Base-by-base conservation (phyloP, 2,329 filamentous ascomycete species). In the Magnaporthiopsis poae region DNA sequence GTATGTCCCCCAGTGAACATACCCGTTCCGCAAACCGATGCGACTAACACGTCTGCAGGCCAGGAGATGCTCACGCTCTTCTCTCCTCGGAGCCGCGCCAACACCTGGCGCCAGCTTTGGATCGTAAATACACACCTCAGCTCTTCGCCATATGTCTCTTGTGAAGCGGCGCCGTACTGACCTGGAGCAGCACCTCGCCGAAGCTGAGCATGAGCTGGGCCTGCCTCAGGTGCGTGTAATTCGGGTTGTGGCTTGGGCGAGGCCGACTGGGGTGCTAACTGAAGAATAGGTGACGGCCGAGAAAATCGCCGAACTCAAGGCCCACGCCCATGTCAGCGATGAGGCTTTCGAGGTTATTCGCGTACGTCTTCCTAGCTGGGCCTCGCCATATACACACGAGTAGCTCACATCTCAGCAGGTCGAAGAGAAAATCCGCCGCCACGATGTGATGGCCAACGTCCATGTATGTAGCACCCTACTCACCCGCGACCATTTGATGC, bases 71-170 rank as follows among this genome's bases (percentile, higher is more conserved):
- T 88, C 72, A 83, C 84, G 70, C 86, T 96, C 69, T 97, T 96
- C 82, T 89, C 88, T 71, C 86, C 88, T 68, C 86, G 91, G 61
- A 88, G 86, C 66, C 84, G 92, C 36, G 87, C 88, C 76, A 88
- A 86, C 60, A 92, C 87, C 66, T 96, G 92, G 92, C 87, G 92
- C 70, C 84, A 90, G 75, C 86, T 96, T 25, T 97, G 93, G 93
- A 80, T 94, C 35, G 61, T 62, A 36, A 62, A 36, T 61, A 29
- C 60, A 61, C 15, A 61, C 25, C 25, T 21, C 11, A 0, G 27
- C 60, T 25, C 2, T 61, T 60, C 9, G 27, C 31, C 13, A 5
- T 21, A 3, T 61, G 8, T 33, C 27, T 29, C 11, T 61, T 29
- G 12, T 18, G 60, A 29, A 61, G 25, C 33, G n/a, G 29, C 18